Percentiles rank a stretch among this genome's conserved stretches.
Conservation (phyloP, 73 alveolate genomes). For the Blepharisma stoltei region DNA sequence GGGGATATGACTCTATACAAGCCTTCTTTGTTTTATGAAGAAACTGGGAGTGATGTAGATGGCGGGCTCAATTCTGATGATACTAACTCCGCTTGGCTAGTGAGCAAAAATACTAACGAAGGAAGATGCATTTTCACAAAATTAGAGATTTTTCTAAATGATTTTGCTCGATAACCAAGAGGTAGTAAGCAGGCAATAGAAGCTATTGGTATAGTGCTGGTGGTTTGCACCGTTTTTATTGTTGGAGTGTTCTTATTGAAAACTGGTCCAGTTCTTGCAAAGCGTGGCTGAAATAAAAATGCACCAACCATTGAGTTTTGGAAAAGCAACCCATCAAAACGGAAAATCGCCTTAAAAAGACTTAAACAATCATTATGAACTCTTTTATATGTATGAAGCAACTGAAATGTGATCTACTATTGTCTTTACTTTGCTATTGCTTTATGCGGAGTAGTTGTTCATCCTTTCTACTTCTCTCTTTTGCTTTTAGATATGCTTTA, state of each 20-base stretch:
- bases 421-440: conserved; percentile 40
- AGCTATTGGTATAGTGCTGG: conserved; percentile 43
- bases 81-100: too few relatives aligned
- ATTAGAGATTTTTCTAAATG: too few relatives aligned
- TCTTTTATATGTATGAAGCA: conserved; percentile 35
- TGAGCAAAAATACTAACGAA: too few relatives aligned
- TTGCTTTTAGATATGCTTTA: conserved; percentile 48
- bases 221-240: conserved; percentile 43
- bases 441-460: conserved; percentile 44
- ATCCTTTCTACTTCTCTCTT: conserved; percentile 58
- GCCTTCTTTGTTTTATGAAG: neutral
- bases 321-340: neutral
- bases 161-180: too few relatives aligned
- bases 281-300: conserved; percentile 48
- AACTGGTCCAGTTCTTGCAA: conserved; percentile 51
- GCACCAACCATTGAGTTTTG: neutral
- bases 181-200: neutral
- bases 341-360: neutral
- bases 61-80: too few relatives aligned
- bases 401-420: conserved; percentile 50
- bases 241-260: conserved; percentile 48
- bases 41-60: neutral
- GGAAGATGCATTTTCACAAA: too few relatives aligned
- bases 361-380: conserved; percentile 36
- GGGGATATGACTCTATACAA: neutral